Evolutionary conservation across 345 rosid genomes (phyloP).

Genomic region (Rhizophora mangle): DNA sequence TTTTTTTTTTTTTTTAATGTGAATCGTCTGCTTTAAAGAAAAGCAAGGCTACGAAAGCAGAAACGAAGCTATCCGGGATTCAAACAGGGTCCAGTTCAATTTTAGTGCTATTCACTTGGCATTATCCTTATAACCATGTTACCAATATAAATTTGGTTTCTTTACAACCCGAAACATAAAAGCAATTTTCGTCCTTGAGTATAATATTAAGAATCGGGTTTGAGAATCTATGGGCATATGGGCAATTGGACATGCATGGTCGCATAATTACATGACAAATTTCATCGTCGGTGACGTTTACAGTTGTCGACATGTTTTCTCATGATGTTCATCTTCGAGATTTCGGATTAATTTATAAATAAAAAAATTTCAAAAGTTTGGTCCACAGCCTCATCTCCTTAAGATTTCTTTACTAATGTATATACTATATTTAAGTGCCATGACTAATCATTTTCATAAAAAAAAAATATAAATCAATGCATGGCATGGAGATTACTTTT

Average conservation of each 20-base stretch:
- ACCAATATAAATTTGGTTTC: neutral
- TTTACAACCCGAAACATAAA: neutral
- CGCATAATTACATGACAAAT: constrained; percentile 15
- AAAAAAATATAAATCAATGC: too few relatives aligned
- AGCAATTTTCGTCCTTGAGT: neutral
- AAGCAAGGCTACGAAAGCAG: constrained; percentile 5
- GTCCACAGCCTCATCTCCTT: neutral
- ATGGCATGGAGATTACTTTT: too few relatives aligned
- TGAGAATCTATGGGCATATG: constrained; percentile 6
- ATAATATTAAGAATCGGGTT: neutral
- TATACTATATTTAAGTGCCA: neutral
- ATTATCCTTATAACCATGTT: neutral
- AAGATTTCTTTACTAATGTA: neutral
- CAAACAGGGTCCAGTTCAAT: constrained; percentile 6
- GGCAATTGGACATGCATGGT: neutral
- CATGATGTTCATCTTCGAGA: constrained; percentile 1
- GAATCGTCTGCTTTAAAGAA: constrained; percentile 7
- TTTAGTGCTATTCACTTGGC: constrained; percentile 8
- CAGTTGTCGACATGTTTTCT: constrained; percentile 38
- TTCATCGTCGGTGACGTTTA: constrained; percentile 25
- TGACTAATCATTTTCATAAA: constrained; percentile 6
- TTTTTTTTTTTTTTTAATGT: neutral
- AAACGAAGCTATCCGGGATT: neutral
- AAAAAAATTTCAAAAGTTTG: constrained; percentile 18
- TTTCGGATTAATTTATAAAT: neutral